A percentile compares a stretch with the other conserved stretches of the same genome.
Conservation (phyloP, 1,284 basidiomycete genomes). For the Ustilago nuda region DNA sequence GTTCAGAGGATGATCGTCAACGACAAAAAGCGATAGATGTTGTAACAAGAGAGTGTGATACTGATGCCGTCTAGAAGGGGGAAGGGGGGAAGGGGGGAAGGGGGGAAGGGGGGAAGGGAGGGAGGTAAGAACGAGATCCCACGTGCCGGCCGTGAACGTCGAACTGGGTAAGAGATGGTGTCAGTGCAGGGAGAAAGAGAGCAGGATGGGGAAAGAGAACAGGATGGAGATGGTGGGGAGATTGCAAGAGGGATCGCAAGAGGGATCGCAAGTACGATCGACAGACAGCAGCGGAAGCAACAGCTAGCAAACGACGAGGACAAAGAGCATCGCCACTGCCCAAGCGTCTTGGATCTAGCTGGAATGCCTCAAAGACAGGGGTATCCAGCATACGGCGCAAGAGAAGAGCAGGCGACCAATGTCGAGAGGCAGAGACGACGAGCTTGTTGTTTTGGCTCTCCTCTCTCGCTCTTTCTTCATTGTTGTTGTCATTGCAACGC, state of each 20-base stretch:
- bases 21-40: neutral
- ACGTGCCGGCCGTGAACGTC: conserved; percentile 41
- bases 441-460: too few relatives aligned
- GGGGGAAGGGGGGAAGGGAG: neutral
- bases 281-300: conserved; percentile 1
- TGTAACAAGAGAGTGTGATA: conserved; percentile 17
- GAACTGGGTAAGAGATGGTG: conserved; percentile 11
- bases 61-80: neutral
- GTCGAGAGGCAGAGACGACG: too few relatives aligned
- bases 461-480: too few relatives aligned
- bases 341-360: neutral
- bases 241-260: conserved; percentile 1
- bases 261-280: too few relatives aligned
- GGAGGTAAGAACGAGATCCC: neutral
- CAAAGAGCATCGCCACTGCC: neutral
- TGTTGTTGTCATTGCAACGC: too few relatives aligned
- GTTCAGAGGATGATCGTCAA: neutral
- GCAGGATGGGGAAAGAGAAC: neutral
- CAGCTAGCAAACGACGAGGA: neutral
- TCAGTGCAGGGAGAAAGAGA: conserved; percentile 1
- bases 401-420: too few relatives aligned
- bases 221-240: neutral
- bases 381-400: too few relatives aligned
- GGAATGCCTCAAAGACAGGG: neutral
- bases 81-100: neutral